Evolutionary conservation across 2,329 filamentous ascomycete genomes (phyloP).

Genomic region (Penicillium sp.): DNA sequence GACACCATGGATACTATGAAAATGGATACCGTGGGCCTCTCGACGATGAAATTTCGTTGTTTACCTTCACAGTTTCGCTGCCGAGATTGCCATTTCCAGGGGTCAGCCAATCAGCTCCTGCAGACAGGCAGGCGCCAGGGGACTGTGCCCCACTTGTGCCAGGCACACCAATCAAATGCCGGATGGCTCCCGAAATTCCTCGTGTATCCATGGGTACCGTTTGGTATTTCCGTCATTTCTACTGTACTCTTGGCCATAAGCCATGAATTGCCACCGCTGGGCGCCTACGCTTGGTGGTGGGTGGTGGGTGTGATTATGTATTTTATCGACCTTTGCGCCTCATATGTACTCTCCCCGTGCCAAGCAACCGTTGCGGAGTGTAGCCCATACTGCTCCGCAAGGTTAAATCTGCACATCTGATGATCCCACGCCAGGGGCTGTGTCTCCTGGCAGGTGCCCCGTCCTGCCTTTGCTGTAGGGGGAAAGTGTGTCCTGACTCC

Average conservation of each 20-base stretch:
- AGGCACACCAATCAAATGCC: constrained; percentile 34
- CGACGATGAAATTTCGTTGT: constrained; percentile 27
- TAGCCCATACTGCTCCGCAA: constrained; percentile 9
- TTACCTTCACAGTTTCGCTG: constrained; percentile 6
- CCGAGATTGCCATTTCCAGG: constrained; percentile 25
- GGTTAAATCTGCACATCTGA: constrained; percentile 12
- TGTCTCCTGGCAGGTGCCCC: neutral
- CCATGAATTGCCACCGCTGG: neutral
- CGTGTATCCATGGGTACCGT: constrained; percentile 22
- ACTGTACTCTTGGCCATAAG: neutral
- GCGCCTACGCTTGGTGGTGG: neutral
- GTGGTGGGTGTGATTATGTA: neutral
- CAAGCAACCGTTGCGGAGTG: constrained; percentile 8
- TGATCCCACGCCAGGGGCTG: constrained; percentile 17
- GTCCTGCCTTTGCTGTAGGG: neutral
- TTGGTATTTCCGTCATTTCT: neutral
- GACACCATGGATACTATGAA: neutral
- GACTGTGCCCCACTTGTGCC: constrained; percentile 8
- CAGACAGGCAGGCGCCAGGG: neutral
- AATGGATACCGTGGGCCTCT: neutral
- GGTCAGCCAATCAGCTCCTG: constrained; percentile 26
- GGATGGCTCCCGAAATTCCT: constrained; percentile 16
- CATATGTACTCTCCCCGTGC: neutral
- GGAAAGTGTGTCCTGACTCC: neutral
- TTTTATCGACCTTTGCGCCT: neutral